phyloP scores from a whole-genome alignment of 1,284 basidiomycete species.

The Moesziomyces antarcticus region DNA sequence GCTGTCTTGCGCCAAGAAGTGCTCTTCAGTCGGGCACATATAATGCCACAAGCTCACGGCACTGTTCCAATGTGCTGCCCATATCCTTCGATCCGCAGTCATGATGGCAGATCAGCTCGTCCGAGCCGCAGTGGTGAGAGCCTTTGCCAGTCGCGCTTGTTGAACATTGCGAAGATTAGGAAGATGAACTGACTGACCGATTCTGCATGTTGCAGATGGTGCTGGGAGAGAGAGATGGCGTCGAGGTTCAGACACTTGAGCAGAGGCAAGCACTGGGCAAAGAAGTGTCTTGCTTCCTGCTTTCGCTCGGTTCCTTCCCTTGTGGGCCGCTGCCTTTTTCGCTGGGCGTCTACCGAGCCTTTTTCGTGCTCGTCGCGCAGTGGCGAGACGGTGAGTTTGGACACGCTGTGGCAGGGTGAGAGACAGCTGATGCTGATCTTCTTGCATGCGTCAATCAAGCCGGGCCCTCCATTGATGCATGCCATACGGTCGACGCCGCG shows the following conservation, averaged over 20 bases:
- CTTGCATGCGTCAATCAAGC: background rate
- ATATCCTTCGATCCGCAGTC: background rate
- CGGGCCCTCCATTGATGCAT: constrained; percentile 14
- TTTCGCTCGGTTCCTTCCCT: constrained; percentile 18
- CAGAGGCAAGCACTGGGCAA: background rate
- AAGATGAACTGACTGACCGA: background rate
- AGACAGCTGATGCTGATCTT: background rate
- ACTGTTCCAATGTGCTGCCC: too few species aligned
- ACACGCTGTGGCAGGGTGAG: too few species aligned
- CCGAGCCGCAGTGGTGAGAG: constrained; percentile 28
- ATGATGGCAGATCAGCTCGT: constrained; percentile 20
- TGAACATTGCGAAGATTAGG: background rate
- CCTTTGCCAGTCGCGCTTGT: background rate
- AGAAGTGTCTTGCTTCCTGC: constrained; percentile 17
- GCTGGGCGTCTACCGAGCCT: constrained; percentile 13
- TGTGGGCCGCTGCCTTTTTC: constrained; percentile 13
- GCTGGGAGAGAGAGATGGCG: background rate
- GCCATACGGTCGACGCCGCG: constrained; percentile 22
- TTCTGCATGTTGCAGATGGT: constrained; percentile 5
- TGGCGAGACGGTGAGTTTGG: constrained; percentile 17
- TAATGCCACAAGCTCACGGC: too few species aligned
- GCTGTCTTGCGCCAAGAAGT: too few species aligned
- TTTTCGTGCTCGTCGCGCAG: constrained; percentile 24
- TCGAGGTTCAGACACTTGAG: background rate
- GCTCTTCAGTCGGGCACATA: too few species aligned